These are phyloP conservation scores for Xylariaceae sp. DNA, from an alignment of 2,329 filamentous ascomycete species.

Conservation along the genomic window DNA sequence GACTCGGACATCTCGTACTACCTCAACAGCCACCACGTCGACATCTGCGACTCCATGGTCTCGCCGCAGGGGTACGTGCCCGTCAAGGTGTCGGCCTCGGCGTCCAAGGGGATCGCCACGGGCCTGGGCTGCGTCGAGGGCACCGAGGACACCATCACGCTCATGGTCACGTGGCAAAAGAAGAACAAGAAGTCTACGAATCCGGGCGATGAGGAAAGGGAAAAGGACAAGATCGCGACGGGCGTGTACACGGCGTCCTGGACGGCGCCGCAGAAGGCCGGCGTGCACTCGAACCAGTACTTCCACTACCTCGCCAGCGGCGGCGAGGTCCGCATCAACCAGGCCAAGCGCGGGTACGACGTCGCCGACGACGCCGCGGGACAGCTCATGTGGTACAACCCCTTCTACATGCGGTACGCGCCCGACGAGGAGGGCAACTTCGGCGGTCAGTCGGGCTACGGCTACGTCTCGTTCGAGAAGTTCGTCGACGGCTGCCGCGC, in stretches of 20 bases:
- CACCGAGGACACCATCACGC: constrained; percentile 90
- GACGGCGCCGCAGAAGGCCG: constrained; percentile 88
- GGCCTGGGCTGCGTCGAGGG: constrained; percentile 69
- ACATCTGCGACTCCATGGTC: constrained; percentile 90
- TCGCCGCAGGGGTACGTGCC: constrained; percentile 66
- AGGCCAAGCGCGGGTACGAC: constrained; percentile 91
- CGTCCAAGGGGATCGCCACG: constrained; percentile 72
- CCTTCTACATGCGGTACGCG: constrained; percentile 92
- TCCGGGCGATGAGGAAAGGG: too few relatives aligned
- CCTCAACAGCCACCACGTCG: constrained; percentile 90
- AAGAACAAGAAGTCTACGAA: constrained; percentile 57
- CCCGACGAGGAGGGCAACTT: constrained; percentile 95
- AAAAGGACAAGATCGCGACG: constrained; percentile 73
- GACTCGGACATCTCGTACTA: constrained; percentile 96
- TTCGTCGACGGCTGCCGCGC: constrained; percentile 82
- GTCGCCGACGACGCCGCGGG: constrained; percentile 74
- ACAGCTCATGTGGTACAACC: constrained; percentile 81
- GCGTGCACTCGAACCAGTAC: constrained; percentile 95
- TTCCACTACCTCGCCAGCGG: constrained; percentile 87
- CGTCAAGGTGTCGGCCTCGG: constrained; percentile 70
- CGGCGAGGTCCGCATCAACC: constrained; percentile 84
- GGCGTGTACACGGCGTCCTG: constrained; percentile 91
- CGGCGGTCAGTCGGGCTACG: constrained; percentile 83
- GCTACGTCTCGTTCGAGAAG: constrained; percentile 92
- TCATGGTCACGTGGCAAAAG: constrained; percentile 84